phyloP scores from a whole-genome alignment of 805 yeast species.

The Schwanniomyces sp. region DNA sequence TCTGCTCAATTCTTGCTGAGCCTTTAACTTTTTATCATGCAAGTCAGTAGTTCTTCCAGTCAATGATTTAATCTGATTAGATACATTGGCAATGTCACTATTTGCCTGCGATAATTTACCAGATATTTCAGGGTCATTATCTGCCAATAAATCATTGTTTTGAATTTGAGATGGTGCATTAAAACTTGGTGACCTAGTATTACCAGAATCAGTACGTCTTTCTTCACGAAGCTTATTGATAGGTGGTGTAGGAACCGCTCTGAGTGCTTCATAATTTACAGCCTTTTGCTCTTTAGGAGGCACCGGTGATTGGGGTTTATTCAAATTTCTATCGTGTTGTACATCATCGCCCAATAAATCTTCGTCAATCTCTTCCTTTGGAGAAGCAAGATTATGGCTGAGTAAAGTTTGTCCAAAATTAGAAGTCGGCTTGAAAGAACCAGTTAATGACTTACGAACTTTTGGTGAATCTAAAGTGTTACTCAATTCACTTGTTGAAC shows the following conservation, averaged over 20 bases:
- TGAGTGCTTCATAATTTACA: slow-evolving; percentile 52
- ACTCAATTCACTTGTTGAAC: slow-evolving; percentile 26
- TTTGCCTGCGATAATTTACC: slow-evolving; percentile 75
- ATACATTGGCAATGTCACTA: slow-evolving; percentile 80
- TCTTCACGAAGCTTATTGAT: slow-evolving; percentile 7
- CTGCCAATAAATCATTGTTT: slow-evolving; percentile 55
- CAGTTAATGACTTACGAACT: slow-evolving; percentile 30
- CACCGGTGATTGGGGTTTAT: slow-evolving; percentile 23
- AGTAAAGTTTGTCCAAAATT: slow-evolving; percentile 77
- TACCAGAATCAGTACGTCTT: slow-evolving; percentile 13
- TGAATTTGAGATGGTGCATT: slow-evolving; percentile 4
- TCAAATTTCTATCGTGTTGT: slow-evolving; percentile 15
- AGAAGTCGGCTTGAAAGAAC: slow-evolving; percentile 76
- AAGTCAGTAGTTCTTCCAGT: slow-evolving; percentile 70
- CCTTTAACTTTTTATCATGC: slow-evolving; percentile 67
- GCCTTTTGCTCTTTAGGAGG: slow-evolving; percentile 14
- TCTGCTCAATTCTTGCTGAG: slow-evolving; percentile 74
- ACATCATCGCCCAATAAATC: slow-evolving; percentile 39
- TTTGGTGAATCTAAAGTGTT: slow-evolving; percentile 18
- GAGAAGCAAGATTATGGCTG: slow-evolving; percentile 19
- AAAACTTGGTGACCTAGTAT: slow-evolving; percentile 2
- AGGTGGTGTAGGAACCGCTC: slow-evolving; percentile 48
- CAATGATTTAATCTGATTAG: slow-evolving; percentile 80
- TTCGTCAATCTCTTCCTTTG: slow-evolving; percentile 16
- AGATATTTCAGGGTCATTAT: slow-evolving; percentile 52